Percentiles rank a stretch among this genome's conserved stretches.
Conservation (phyloP, 768 basidiomycete genomes). For the Cystobasidiopsis lactophilus region DNA sequence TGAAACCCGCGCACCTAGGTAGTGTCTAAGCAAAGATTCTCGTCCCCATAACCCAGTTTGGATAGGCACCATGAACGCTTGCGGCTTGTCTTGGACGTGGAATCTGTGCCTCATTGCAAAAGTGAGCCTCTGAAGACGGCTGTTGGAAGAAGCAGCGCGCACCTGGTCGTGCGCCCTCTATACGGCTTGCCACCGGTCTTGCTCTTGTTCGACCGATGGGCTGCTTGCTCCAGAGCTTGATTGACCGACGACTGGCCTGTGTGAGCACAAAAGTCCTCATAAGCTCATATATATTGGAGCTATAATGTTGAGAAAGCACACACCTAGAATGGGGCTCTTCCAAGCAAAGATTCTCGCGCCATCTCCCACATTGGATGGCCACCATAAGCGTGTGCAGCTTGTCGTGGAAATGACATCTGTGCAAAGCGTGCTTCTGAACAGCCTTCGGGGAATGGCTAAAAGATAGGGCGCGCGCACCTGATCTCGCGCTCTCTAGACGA, state of each 20-base stretch:
- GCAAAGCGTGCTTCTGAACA: neutral
- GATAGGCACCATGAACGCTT: conserved; percentile 94
- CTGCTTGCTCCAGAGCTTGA: conserved; percentile 11
- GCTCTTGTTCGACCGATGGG: conserved; percentile 31
- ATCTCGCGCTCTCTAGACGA: conserved; percentile 89
- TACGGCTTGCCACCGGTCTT: conserved; percentile 84
- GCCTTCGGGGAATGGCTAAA: neutral
- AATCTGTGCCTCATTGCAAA: conserved; percentile 34
- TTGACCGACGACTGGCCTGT: conserved; percentile 16
- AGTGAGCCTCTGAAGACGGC: neutral
- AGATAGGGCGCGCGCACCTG: conserved; percentile 32
- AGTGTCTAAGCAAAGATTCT: conserved; percentile 34
- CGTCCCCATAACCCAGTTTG: too few species aligned
- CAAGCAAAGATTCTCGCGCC: conserved; percentile 27
- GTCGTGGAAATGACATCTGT: conserved; percentile 76
- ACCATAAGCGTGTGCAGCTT: conserved; percentile 95
- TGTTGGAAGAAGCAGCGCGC: conserved; percentile 17
- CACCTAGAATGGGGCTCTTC: conserved; percentile 28
- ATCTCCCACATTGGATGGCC: too few species aligned
- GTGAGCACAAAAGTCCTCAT: too few species aligned
- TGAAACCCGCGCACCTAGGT: conserved; percentile 15
- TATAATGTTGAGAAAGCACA: neutral
- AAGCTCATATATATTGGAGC: neutral
- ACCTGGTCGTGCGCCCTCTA: conserved; percentile 83
- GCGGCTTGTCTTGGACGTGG: conserved; percentile 83